A percentile compares a stretch with the other conserved stretches of the same genome.
Evolutionary conservation across 192 early-diverging fungal genomes (phyloP).

Genomic region (Coemansia sp.): DNA sequence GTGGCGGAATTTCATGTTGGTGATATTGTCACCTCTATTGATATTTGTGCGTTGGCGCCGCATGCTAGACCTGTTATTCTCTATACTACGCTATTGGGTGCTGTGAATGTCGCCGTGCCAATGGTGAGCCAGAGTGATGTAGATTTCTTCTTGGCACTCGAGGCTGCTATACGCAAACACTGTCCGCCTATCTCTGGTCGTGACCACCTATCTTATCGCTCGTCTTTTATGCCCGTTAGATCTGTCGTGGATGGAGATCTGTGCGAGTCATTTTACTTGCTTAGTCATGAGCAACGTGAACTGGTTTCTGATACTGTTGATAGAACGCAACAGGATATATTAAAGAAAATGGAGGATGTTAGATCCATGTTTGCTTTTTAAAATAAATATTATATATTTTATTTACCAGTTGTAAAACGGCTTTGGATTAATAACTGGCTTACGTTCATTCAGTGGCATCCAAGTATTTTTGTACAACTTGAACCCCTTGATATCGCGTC

Average conservation of each 20-base stretch:
- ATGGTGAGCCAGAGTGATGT: constrained; percentile 88
- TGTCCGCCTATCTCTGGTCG: constrained; percentile 82
- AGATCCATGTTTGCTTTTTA: constrained; percentile 60
- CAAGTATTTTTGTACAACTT: constrained; percentile 70
- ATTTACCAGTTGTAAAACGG: constrained; percentile 82
- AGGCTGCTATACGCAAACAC: constrained; percentile 84
- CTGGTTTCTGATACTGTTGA: constrained; percentile 88
- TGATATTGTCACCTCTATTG: constrained; percentile 83
- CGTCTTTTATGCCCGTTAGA: constrained; percentile 77
- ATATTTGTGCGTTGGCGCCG: constrained; percentile 75
- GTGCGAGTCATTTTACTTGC: constrained; percentile 74
- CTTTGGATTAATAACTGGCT: constrained; percentile 73
- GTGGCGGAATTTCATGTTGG: constrained; percentile 84
- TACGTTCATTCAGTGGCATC: constrained; percentile 69
- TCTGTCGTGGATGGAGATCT: constrained; percentile 87
- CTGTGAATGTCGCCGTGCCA: constrained; percentile 84
- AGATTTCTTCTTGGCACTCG: constrained; percentile 91
- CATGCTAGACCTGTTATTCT: constrained; percentile 87
- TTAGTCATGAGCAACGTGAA: constrained; percentile 14
- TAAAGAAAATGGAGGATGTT: constrained; percentile 96
- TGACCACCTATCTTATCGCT: constrained; percentile 87
- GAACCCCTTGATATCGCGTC: constrained; percentile 66
- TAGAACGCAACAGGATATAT: constrained; percentile 78
- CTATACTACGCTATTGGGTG: constrained; percentile 87
- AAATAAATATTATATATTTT: constrained; percentile 16